Evolutionary conservation across 2,329 filamentous ascomycete species (phyloP).

Genomic region (Nemania sp.): DNA sequence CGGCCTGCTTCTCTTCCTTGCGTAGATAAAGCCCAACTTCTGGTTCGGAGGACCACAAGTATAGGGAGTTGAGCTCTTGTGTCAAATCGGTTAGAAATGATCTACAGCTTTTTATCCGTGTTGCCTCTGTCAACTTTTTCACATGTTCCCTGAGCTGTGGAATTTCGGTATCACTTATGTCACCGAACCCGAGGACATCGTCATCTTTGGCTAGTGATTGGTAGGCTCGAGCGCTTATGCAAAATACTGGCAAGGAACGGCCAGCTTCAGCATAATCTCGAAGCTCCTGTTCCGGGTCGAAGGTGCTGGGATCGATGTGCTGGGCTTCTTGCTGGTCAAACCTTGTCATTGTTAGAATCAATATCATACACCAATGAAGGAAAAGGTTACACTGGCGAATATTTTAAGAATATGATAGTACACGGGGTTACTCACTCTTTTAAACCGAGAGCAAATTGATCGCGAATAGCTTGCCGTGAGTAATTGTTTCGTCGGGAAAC

Average conservation of each 20-base stretch:
- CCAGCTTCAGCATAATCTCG: constrained; percentile 62
- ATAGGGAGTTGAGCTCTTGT: constrained; percentile 44
- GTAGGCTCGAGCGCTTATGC: constrained; percentile 63
- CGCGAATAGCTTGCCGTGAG: constrained; percentile 55
- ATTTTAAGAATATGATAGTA: background rate
- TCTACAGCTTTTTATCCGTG: constrained; percentile 44
- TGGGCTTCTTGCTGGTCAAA: constrained; percentile 57
- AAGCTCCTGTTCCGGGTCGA: constrained; percentile 55
- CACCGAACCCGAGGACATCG: constrained; percentile 53
- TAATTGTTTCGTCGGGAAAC: constrained; percentile 60
- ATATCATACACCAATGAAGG: background rate
- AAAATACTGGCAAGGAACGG: constrained; percentile 62
- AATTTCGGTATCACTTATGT: constrained; percentile 58
- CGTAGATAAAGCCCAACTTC: constrained; percentile 14
- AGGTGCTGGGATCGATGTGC: constrained; percentile 56
- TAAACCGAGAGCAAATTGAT: constrained; percentile 62
- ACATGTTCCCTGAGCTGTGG: constrained; percentile 62
- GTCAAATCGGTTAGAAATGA: constrained; percentile 55
- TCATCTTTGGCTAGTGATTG: constrained; percentile 55
- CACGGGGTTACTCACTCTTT: constrained; percentile 48
- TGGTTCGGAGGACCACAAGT: constrained; percentile 24
- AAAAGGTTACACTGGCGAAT: background rate
- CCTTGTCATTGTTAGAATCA: constrained; percentile 27
- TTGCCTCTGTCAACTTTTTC: constrained; percentile 55
- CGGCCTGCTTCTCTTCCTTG: constrained; percentile 42